Evolutionary conservation across 2,329 filamentous ascomycete genomes (phyloP).

Genomic region (Teratosphaeria zuluensis): DNA sequence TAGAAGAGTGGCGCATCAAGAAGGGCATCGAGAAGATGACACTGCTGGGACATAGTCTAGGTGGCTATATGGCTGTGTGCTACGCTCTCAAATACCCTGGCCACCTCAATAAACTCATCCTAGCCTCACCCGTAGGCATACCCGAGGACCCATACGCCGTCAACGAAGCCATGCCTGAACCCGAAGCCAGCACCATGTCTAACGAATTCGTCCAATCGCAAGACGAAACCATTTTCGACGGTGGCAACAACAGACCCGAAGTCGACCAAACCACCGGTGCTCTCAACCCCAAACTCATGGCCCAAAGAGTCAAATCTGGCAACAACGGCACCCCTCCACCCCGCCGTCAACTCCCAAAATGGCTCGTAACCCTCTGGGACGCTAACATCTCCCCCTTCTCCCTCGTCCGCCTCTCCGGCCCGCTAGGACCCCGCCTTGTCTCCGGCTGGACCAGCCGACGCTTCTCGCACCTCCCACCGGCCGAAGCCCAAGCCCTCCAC

Average conservation of each 20-base stretch:
- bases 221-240: conserved; percentile 23
- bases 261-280: conserved; percentile 20
- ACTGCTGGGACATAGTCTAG: conserved; percentile 82
- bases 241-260: conserved; percentile 35
- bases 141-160: conserved; percentile 90
- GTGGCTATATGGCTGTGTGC: conserved; percentile 87
- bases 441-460: conserved; percentile 90
- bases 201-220: conserved; percentile 76
- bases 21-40: conserved; percentile 90
- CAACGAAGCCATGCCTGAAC: conserved; percentile 68
- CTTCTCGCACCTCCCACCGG: conserved; percentile 75
- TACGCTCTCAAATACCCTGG: conserved; percentile 97
- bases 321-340: conserved; percentile 37
- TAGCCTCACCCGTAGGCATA: conserved; percentile 88
- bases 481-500: conserved; percentile 76
- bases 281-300: neutral
- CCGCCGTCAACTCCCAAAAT: conserved; percentile 60
- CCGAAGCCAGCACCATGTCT: conserved; percentile 59
- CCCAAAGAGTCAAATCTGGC: neutral
- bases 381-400: conserved; percentile 94
- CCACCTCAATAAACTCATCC: conserved; percentile 86
- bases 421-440: conserved; percentile 80
- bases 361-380: conserved; percentile 92
- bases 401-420: conserved; percentile 77
- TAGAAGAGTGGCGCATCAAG: conserved; percentile 90